Conservation (phyloP, 129 eudicot species). For the Centrapalus pauciflorus region DNA sequence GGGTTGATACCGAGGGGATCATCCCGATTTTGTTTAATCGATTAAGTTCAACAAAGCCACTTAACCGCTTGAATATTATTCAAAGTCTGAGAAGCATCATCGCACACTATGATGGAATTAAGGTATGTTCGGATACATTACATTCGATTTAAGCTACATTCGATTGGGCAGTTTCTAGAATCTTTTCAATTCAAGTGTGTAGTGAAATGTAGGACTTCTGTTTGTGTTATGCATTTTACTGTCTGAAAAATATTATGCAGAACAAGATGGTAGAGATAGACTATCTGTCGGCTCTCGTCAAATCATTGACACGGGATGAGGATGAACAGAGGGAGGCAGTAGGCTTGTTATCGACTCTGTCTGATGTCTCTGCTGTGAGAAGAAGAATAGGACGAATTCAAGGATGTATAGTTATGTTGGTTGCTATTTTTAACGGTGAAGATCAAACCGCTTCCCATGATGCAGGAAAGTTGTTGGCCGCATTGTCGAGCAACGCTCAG, state of each 20-base stretch:
- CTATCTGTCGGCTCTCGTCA: constrained; percentile 57
- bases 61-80: constrained; percentile 53
- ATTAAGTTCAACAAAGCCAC: constrained; percentile 46
- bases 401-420: constrained; percentile 90
- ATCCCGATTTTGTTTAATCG: constrained; percentile 47
- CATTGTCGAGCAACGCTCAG: constrained; percentile 73
- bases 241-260: constrained; percentile 38
- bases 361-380: constrained; percentile 47
- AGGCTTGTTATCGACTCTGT: constrained; percentile 53
- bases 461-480: constrained; percentile 59
- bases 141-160: constrained; percentile 1
- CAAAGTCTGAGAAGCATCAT: constrained; percentile 48
- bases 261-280: constrained; percentile 62
- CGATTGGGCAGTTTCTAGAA: neutral
- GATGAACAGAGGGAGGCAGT: constrained; percentile 88
- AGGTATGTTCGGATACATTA: constrained; percentile 35
- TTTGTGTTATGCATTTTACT: neutral
- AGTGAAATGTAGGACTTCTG: neutral
- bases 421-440: constrained; percentile 64
- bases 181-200: constrained; percentile 11
- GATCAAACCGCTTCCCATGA: constrained; percentile 65
- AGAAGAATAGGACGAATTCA: constrained; percentile 79
- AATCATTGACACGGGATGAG: constrained; percentile 62
- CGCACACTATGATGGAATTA: constrained; percentile 39
- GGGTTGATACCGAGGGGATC: constrained; percentile 55